Evolutionary conservation across 192 early-diverging fungal species (phyloP), one percentile per base, ranked within the genome.

Genomic region (Entophlyctis helioformis): DNA sequence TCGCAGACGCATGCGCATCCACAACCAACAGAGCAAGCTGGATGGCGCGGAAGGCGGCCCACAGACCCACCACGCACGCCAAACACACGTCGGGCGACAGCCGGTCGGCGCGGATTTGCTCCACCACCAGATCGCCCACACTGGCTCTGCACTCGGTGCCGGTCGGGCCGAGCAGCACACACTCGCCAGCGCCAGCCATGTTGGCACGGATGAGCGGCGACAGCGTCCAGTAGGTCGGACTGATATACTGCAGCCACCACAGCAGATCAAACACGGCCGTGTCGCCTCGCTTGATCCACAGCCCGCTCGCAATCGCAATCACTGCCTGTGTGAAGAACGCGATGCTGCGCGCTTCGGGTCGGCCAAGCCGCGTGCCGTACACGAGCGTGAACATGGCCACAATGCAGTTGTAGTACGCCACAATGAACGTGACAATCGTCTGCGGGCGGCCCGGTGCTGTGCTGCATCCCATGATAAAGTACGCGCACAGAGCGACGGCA

Each of bases 251-350:
- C 22, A 53, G 18, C 50, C 50, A 62, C 23, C 46, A 53, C 22
- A 62, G 35, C 25, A 37, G 7, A 31, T 54, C 51, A 26, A 56
- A 62, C 3, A 62, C 32, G 2, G 31, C 19, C 13, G 54, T 36
- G 35, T 62, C 60, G 13, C 51, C 50, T 31, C 52, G 50, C 33
- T 62, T 43, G 45, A 62, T 57, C 60, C 60, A 62, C 0, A 62
- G 23, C 9, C 60, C 60, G 16, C 34, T 39, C 23, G 42, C 44
- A 18, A 62, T 47, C 10, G 60, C 51, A 3, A 62, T 18, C 9
- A 62, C 45, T 0, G 53, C 54, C 39, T 62, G 60, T 1, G 36
- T 31, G 43, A 62, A 56, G 46, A 62, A 62, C 9, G 60, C 48
- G 12, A 62, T 41, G 37, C 36, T 44, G 11, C 60, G 36, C 12